Percentiles rank a stretch among this genome's conserved stretches.
Conservation (phyloP, 768 basidiomycete genomes). For the Lactarius psammicola region DNA sequence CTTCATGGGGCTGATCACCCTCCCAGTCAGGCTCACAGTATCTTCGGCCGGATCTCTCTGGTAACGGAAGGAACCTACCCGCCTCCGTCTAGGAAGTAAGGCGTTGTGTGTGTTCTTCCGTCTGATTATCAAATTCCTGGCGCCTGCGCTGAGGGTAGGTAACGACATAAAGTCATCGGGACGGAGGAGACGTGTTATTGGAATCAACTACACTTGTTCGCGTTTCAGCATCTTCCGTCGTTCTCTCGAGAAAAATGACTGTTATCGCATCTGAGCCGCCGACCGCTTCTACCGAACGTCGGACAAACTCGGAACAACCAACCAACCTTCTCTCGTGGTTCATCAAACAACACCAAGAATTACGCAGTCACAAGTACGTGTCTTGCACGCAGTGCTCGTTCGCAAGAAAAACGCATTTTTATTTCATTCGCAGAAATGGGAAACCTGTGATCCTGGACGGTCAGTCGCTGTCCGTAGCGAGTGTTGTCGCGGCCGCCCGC, state of each 20-base stretch:
- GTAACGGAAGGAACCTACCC: constrained; percentile 11
- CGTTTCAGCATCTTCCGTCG: neutral
- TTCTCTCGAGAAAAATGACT: constrained; percentile 2
- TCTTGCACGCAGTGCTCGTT: neutral
- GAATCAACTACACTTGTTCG: neutral
- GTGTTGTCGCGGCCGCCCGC: constrained; percentile 73
- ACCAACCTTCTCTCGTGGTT: constrained; percentile 53
- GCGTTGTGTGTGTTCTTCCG: neutral
- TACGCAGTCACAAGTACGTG: constrained; percentile 61
- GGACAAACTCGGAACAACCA: constrained; percentile 1
- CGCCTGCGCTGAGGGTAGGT: neutral
- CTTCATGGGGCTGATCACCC: neutral
- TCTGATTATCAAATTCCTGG: neutral
- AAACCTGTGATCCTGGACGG: constrained; percentile 67
- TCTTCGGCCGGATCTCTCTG: constrained; percentile 15
- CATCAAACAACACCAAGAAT: constrained; percentile 56
- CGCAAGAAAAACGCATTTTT: neutral
- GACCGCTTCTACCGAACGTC: neutral
- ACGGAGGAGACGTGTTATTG: neutral
- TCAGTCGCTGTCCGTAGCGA: constrained; percentile 67
- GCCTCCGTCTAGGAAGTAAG: neutral
- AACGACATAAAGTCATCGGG: neutral
- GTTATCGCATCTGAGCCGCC: neutral
- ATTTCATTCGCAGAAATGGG: constrained; percentile 48
- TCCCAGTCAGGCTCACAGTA: neutral